These are phyloP conservation scores for Sechiopsis laciniata DNA, from an alignment of 306 rosid species.

Conservation along the genomic window DNA sequence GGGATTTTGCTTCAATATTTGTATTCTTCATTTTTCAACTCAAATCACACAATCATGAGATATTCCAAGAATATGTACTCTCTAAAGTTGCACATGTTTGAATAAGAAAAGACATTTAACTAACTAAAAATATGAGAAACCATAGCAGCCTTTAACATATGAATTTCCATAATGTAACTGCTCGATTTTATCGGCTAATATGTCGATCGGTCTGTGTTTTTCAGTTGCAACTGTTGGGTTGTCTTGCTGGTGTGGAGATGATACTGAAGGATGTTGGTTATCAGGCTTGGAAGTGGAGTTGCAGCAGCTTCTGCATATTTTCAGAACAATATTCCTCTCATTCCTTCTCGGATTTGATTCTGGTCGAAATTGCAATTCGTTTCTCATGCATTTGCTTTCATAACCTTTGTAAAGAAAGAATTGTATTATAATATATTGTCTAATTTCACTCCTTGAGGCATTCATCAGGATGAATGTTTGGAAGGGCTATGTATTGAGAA, in stretches of 20 bases:
- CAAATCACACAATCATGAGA: neutral
- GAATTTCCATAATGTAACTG: neutral
- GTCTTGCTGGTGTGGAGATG: conserved; percentile 99
- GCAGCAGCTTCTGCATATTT: conserved; percentile 85
- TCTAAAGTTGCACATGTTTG: neutral
- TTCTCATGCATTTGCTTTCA: conserved; percentile 31
- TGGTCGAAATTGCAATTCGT: conserved; percentile 23
- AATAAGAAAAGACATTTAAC: neutral
- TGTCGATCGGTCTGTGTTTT: conserved; percentile 11
- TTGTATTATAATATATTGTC: conserved; percentile 11
- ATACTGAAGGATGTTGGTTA: conserved; percentile 87
- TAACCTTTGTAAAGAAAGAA: conserved; percentile 36
- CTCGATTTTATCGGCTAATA: neutral
- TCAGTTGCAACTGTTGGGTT: conserved; percentile 93
- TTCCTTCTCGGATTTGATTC: conserved; percentile 79
- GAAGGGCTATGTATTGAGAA: conserved; percentile 15
- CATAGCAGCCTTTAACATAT: neutral
- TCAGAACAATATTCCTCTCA: conserved; percentile 70
- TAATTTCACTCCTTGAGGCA: conserved; percentile 5
- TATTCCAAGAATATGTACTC: neutral
- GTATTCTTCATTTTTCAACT: neutral
- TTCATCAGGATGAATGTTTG: conserved; percentile 13
- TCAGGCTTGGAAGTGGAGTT: conserved; percentile 94
- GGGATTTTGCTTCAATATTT: neutral
- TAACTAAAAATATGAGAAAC: neutral